These are phyloP conservation scores for Diaporthe longicolla DNA, from an alignment of 2,329 filamentous ascomycete species.

Conservation along the genomic window DNA sequence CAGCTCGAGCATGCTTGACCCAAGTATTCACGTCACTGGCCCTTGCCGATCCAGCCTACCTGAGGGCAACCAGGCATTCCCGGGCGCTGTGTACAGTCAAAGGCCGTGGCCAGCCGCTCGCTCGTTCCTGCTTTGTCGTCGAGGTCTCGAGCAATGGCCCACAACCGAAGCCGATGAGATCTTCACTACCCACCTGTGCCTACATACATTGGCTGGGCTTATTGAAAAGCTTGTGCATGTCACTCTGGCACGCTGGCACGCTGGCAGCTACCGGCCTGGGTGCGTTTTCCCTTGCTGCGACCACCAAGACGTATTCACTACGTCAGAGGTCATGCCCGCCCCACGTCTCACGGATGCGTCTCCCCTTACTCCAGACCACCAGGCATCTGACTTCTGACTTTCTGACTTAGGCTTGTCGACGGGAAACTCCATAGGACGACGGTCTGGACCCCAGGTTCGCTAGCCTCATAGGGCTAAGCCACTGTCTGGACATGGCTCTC, in stretches of 20 bases:
- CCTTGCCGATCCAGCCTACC: not conserved
- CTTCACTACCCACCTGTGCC: conserved; percentile 10
- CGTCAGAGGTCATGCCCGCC: conserved; percentile 33
- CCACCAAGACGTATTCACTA: conserved; percentile 24
- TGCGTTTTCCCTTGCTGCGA: not conserved
- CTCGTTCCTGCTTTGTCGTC: conserved; percentile 26
- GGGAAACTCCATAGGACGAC: conserved; percentile 11
- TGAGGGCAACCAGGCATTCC: not conserved
- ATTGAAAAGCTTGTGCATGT: conserved; percentile 16
- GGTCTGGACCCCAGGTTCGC: conserved; percentile 18
- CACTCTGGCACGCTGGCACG: not conserved
- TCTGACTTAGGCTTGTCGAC: not conserved
- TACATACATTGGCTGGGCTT: not conserved
- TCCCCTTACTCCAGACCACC: not conserved
- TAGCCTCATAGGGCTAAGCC: conserved; percentile 16
- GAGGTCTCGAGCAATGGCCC: not conserved
- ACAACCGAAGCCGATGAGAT: conserved; percentile 7
- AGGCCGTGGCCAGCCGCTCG: conserved; percentile 27
- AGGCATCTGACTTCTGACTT: not conserved
- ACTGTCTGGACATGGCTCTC: not conserved
- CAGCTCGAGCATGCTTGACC: not conserved
- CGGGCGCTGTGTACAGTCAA: not conserved
- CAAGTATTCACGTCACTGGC: too few relatives aligned
- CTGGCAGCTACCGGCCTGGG: not conserved
- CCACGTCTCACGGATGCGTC: conserved; percentile 20